These are phyloP conservation scores for Hebeloma cylindrosporum DNA, from an alignment of 768 basidiomycete species.

Conservation along the genomic window DNA sequence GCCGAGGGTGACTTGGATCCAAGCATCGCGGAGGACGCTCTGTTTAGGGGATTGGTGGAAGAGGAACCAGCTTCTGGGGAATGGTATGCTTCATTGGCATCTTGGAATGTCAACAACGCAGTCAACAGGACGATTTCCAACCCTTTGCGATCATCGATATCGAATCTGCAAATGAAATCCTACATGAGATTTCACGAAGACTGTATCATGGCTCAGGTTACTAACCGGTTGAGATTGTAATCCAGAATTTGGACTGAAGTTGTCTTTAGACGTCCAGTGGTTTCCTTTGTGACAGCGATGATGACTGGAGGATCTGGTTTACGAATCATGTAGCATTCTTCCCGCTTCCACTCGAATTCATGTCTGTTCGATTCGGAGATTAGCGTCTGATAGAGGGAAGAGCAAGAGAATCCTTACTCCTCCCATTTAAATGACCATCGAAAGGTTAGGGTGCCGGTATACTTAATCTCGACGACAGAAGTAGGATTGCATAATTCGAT, in stretches of 20 bases:
- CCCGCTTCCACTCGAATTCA: conserved; percentile 83
- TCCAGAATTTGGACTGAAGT: conserved; percentile 75
- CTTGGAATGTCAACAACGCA: conserved; percentile 75
- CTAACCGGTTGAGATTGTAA: conserved; percentile 78
- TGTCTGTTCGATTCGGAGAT: conserved; percentile 46
- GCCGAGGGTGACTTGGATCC: conserved; percentile 7
- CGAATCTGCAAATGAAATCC: conserved; percentile 52
- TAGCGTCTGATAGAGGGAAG: background rate
- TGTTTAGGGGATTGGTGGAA: conserved; percentile 11
- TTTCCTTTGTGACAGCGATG: conserved; percentile 79
- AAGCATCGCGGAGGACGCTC: conserved; percentile 15
- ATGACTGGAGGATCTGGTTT: conserved; percentile 88
- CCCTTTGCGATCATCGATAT: conserved; percentile 82
- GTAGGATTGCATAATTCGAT: conserved; percentile 78
- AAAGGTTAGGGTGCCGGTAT: conserved; percentile 71
- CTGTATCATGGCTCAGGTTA: conserved; percentile 1
- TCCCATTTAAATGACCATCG: conserved; percentile 84
- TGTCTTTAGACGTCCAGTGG: conserved; percentile 62
- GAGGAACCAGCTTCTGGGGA: conserved; percentile 19
- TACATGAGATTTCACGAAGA: background rate
- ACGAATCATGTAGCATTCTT: conserved; percentile 78
- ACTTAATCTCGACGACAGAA: conserved; percentile 66
- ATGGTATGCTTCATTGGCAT: conserved; percentile 60
- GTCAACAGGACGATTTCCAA: conserved; percentile 80
- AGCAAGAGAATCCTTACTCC: conserved; percentile 52